phyloP scores from a whole-genome alignment of 2,329 filamentous ascomycete genomes.

The Fusarium armeniacum region DNA sequence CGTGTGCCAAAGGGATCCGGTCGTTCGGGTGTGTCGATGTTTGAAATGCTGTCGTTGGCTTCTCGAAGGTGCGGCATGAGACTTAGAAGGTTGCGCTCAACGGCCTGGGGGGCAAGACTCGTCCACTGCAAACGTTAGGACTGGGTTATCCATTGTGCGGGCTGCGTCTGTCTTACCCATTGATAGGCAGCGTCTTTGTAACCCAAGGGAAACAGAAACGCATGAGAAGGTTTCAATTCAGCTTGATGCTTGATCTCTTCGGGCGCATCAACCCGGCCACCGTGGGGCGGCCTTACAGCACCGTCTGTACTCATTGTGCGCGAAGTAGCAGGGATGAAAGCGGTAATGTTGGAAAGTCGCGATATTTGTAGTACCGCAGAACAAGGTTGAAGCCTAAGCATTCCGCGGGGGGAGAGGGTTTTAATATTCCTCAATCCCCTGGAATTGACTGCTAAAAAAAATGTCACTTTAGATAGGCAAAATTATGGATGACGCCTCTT shows the following conservation, averaged over 20 bases:
- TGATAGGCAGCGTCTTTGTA: slow-evolving; percentile 93
- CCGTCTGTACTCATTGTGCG: slow-evolving; percentile 55
- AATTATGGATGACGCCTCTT: slow-evolving; percentile 48
- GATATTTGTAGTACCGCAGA: slow-evolving; percentile 59
- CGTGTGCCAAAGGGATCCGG: slow-evolving; percentile 87
- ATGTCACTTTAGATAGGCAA: slow-evolving; percentile 20
- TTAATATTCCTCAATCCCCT: slow-evolving; percentile 45
- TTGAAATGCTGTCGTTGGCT: slow-evolving; percentile 75
- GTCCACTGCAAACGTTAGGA: slow-evolving; percentile 74
- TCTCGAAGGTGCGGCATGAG: slow-evolving; percentile 87
- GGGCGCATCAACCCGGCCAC: slow-evolving; percentile 37
- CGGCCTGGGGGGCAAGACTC: slow-evolving; percentile 82
- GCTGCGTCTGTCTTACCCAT: slow-evolving; percentile 73
- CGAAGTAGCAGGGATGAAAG: slow-evolving; percentile 45
- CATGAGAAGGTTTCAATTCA: slow-evolving; percentile 50
- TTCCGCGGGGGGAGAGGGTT: slow-evolving; percentile 54
- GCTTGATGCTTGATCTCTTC: slow-evolving; percentile 49
- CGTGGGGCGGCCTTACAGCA: slow-evolving; percentile 45
- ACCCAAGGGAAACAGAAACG: slow-evolving; percentile 81
- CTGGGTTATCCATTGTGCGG: neutral
- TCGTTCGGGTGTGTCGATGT: slow-evolving; percentile 58
- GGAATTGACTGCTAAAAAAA: slow-evolving; percentile 23
- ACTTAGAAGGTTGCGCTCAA: slow-evolving; percentile 89
- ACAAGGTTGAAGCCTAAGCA: slow-evolving; percentile 61
- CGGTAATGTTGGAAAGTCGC: slow-evolving; percentile 55